Evolutionary conservation across 1,284 basidiomycete genomes (phyloP), one percentile per base, ranked within the genome.

Genomic region (Pseudozyma pruni): DNA sequence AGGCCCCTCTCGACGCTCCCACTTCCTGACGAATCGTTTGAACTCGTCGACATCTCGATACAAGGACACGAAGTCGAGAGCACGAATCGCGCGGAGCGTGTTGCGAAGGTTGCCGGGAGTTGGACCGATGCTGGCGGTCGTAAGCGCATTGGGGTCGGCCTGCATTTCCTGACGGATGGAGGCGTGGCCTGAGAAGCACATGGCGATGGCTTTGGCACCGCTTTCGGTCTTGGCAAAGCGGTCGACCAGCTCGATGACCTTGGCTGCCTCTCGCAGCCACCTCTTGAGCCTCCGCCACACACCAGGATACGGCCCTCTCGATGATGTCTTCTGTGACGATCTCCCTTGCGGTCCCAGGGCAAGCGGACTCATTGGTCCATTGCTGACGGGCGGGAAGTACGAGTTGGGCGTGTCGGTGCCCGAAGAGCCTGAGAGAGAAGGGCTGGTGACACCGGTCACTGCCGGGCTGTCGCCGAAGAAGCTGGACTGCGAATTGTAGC

Each of bases 221-320:
- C 70, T 74, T 3, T 76, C 66, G 5, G 77, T 64, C 29, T 45
- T 45, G 8, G 59, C 58, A 27, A 79, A 80, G 13, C 38, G 37
- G 14, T 81, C 79, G 14, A 81, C 72, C 11, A 78, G 45, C 45
- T 73, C 75, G 11, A 81, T 41, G 8, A 80, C 76, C 37, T 81
- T 81, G 48, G 69, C 76, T 2, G 79, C 77, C 54, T 81, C 79
- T 27, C 77, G 61, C 23, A 72, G 71, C 80, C 80, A 81, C 17
- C 80, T 68, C 62, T 81, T 81, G 52, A 77, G 64, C 19, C 80
- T 56, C 17, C 80, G 71, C 80, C 80, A 81, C 9, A 81, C 77
- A 19, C 80, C 80, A 0, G 79, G 80, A 33, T 81, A 81, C 4
- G 80, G 80, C 0, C 62, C 70, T 17, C 62, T 58, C 9, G 57